These are phyloP conservation scores for Castanopsis chinensis DNA, from an alignment of 306 rosid genomes.

Conservation along the genomic window DNA sequence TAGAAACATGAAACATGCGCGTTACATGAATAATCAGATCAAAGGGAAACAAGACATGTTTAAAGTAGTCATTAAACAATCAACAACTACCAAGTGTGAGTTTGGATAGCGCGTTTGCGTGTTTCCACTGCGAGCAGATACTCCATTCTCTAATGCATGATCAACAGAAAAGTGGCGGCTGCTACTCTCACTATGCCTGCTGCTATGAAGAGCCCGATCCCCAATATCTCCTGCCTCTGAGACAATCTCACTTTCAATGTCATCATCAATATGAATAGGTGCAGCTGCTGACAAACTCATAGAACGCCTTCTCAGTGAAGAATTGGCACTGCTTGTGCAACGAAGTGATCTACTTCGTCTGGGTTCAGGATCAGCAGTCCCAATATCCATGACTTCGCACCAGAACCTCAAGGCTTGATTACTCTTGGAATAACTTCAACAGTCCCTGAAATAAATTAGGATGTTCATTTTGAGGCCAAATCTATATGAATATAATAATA, in stretches of 20 bases:
- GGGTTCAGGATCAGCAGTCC: constrained; percentile 10
- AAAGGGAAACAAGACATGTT: background rate
- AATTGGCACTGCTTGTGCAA: constrained; percentile 35
- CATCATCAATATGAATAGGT: constrained; percentile 35
- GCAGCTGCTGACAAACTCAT: constrained; percentile 40
- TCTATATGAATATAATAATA: background rate
- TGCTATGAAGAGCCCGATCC: constrained; percentile 67
- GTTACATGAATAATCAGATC: background rate
- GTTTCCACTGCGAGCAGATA: constrained; percentile 15
- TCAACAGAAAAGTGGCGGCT: constrained; percentile 43
- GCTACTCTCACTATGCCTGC: constrained; percentile 43
- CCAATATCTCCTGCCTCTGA: constrained; percentile 95
- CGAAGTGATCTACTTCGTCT: constrained; percentile 24
- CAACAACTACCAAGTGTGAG: background rate
- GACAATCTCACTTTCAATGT: constrained; percentile 44
- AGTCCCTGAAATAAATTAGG: background rate
- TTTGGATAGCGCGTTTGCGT: no score
- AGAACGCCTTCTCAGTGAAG: constrained; percentile 54
- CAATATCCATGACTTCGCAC: constrained; percentile 37
- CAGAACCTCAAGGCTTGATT: constrained; percentile 15
- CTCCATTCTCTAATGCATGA: constrained; percentile 42
- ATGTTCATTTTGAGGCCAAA: background rate
- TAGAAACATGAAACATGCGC: background rate
- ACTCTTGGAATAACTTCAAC: constrained; percentile 26
- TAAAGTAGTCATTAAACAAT: background rate